Evolutionary conservation across 106 monocot genomes (phyloP).

Genomic region (Platanthera guangdongensis): DNA sequence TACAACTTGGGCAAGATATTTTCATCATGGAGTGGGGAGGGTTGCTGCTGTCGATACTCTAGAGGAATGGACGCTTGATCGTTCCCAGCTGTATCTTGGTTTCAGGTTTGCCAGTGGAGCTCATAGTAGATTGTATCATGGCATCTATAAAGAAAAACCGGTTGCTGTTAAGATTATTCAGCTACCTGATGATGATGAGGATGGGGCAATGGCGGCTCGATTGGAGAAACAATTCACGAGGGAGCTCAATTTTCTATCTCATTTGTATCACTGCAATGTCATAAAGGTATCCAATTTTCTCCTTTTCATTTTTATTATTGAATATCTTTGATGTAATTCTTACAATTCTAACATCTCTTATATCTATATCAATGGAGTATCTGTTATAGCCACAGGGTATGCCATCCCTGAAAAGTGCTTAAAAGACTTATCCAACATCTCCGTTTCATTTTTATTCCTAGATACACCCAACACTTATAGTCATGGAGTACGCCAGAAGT

Average conservation of each 20-base stretch:
- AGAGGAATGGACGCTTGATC: slow-evolving; percentile 47
- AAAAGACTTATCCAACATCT: background rate
- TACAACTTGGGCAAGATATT: slow-evolving; percentile 37
- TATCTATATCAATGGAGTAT: background rate
- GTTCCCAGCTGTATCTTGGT: slow-evolving; percentile 62
- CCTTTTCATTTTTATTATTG: background rate
- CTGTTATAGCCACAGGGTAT: background rate
- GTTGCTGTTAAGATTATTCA: slow-evolving; percentile 77
- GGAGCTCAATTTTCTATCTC: slow-evolving; percentile 49
- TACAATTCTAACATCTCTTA: background rate
- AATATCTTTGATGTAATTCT: too few species aligned
- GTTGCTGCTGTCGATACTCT: slow-evolving; percentile 42
- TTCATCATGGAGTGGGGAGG: slow-evolving; percentile 50
- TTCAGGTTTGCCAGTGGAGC: slow-evolving; percentile 59
- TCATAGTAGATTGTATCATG: slow-evolving; percentile 62
- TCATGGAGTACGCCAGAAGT: background rate
- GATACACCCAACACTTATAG: background rate
- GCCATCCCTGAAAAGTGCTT: background rate
- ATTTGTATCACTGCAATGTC: slow-evolving; percentile 59
- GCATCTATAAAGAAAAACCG: slow-evolving; percentile 53
- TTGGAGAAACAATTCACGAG: slow-evolving; percentile 64
- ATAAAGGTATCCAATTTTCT: slow-evolving; percentile 39
- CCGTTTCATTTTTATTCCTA: too few species aligned
- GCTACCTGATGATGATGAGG: slow-evolving; percentile 66
- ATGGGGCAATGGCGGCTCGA: slow-evolving; percentile 45